Conservation (phyloP, 345 rosid genomes). For the Angophora floribunda region DNA sequence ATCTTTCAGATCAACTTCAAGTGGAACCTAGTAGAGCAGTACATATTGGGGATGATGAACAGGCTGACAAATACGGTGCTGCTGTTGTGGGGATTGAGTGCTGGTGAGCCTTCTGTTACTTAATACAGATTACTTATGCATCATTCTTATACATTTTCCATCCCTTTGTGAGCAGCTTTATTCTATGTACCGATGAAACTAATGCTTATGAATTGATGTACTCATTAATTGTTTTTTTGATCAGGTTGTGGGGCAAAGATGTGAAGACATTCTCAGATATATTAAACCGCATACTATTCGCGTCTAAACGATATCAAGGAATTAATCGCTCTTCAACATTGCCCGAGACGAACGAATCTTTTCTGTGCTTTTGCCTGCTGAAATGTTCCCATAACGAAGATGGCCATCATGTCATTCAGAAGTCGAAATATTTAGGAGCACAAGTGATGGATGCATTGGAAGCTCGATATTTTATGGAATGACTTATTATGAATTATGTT, state of each 20-base stretch:
- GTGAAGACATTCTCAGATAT: conserved; percentile 61
- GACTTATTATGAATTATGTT: background rate
- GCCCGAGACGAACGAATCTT: background rate
- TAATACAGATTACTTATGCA: background rate
- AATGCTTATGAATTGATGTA: background rate
- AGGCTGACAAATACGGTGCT: conserved; percentile 74
- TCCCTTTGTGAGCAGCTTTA: background rate
- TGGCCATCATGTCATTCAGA: background rate
- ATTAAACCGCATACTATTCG: conserved; percentile 26
- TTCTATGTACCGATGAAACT: background rate
- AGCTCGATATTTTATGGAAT: background rate
- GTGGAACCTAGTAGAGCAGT: conserved; percentile 48
- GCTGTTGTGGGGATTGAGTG: conserved; percentile 61
- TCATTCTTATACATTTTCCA: background rate
- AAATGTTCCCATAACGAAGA: background rate
- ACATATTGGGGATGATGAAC: conserved; percentile 73
- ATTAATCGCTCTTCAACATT: background rate
- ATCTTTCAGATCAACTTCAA: conserved; percentile 41
- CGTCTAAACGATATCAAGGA: background rate
- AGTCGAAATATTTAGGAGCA: background rate
- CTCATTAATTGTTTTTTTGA: background rate
- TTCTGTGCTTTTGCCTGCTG: background rate
- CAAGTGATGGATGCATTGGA: background rate
- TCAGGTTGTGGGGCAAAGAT: conserved; percentile 83
- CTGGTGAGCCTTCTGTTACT: conserved; percentile 36